Percentiles rank a stretch among this genome's conserved stretches.
phyloP scores from a whole-genome alignment of 192 early-diverging fungal genomes.

The Haplosporangium gracile region DNA sequence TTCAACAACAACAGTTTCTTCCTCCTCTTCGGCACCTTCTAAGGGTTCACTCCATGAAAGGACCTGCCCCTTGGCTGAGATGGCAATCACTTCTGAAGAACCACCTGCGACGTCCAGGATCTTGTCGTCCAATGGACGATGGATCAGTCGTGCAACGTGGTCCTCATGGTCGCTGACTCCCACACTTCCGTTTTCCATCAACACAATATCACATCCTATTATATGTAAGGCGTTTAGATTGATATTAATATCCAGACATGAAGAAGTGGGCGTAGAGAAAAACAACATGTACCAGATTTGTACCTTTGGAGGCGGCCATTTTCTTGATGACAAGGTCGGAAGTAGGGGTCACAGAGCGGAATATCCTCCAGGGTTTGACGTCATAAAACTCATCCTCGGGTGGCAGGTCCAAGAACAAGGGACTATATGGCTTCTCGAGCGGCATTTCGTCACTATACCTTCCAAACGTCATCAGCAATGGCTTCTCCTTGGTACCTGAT shows the following conservation, averaged over 20 bases:
- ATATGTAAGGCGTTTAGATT: background rate
- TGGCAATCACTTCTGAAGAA: constrained; percentile 48
- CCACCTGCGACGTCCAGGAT: constrained; percentile 52
- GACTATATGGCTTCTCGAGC: constrained; percentile 45
- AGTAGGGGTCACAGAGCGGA: constrained; percentile 23
- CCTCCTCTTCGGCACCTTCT: no score
- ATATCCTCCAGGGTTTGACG: constrained; percentile 47
- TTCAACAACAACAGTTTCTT: background rate
- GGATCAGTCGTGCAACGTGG: constrained; percentile 54
- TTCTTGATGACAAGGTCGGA: constrained; percentile 54
- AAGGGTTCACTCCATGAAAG: constrained; percentile 39
- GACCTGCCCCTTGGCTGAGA: constrained; percentile 40
- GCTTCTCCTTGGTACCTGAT: constrained; percentile 9
- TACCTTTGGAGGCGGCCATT: constrained; percentile 43
- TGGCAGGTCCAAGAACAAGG: constrained; percentile 39
- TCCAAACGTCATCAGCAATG: constrained; percentile 53
- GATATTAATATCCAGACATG: background rate
- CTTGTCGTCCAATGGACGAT: constrained; percentile 30
- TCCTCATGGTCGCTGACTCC: constrained; percentile 56
- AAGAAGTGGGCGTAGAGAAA: background rate
- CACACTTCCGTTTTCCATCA: constrained; percentile 52
- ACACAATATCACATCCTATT: constrained; percentile 47
- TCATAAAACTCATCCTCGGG: constrained; percentile 56
- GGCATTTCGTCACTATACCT: constrained; percentile 29
- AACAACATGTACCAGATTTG: background rate